phyloP scores from a whole-genome alignment of 176 grass and related monocot species.

The Typha latifolia region DNA sequence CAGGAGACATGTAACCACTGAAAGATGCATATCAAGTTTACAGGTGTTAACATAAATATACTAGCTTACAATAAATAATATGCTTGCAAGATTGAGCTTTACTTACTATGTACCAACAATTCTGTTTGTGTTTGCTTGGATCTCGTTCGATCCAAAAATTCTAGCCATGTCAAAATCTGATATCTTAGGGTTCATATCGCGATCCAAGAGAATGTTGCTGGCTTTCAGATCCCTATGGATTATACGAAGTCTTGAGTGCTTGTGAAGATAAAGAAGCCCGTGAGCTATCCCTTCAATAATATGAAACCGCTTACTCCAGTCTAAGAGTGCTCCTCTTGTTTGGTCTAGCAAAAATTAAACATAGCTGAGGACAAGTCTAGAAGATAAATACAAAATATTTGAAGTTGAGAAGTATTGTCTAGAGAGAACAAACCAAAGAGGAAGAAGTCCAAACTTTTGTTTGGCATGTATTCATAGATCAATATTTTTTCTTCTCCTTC shows the following conservation, averaged over 20 bases:
- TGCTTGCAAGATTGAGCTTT: neutral
- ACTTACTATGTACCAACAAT: conserved; percentile 32
- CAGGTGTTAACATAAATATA: no score
- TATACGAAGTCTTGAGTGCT: conserved; percentile 35
- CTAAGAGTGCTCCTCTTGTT: neutral
- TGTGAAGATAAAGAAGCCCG: conserved; percentile 45
- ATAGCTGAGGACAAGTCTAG: conserved; percentile 13
- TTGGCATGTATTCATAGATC: conserved; percentile 21
- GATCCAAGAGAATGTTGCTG: conserved; percentile 30
- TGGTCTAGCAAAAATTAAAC: conserved; percentile 23
- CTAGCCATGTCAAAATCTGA: conserved; percentile 43
- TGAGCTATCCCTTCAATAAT: conserved; percentile 44
- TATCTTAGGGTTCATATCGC: conserved; percentile 35
- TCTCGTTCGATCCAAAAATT: conserved; percentile 23
- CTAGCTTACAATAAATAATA: neutral
- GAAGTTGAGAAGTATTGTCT: neutral
- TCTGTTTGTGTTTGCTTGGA: conserved; percentile 12
- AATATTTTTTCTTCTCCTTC: conserved; percentile 16
- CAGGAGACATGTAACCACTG: conserved; percentile 39
- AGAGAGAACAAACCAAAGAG: conserved; percentile 6
- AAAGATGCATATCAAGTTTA: neutral
- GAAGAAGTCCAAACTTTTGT: conserved; percentile 28
- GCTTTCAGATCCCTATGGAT: conserved; percentile 41
- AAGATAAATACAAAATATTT: neutral
- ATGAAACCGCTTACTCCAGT: conserved; percentile 24